phyloP scores from a whole-genome alignment of 2,329 filamentous ascomycete genomes.

The Penicillium sp. region DNA sequence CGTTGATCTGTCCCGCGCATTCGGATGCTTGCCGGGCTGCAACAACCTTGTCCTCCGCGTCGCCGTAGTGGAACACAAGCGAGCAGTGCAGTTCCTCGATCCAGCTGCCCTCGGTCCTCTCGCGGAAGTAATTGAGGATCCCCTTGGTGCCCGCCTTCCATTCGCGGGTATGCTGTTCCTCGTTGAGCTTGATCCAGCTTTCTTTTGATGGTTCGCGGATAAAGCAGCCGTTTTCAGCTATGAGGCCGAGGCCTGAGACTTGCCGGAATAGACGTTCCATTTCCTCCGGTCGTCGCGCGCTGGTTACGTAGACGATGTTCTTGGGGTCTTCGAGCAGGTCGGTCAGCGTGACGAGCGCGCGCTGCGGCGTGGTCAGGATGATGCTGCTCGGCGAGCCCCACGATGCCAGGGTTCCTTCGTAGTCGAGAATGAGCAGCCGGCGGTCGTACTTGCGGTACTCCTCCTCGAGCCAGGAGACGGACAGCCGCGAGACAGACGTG shows the following conservation, averaged over 20 bases:
- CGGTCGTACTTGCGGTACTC: constrained; percentile 64
- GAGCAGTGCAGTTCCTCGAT: constrained; percentile 91
- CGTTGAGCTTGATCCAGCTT: constrained; percentile 74
- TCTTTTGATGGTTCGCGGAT: constrained; percentile 66
- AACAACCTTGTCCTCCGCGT: constrained; percentile 69
- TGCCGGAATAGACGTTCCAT: constrained; percentile 81
- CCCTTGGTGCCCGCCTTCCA: constrained; percentile 83
- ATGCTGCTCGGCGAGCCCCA: constrained; percentile 82
- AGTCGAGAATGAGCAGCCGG: constrained; percentile 85
- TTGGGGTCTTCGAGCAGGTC: constrained; percentile 74
- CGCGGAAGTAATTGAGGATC: constrained; percentile 84
- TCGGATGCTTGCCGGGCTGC: constrained; percentile 80
- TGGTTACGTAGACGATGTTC: constrained; percentile 94
- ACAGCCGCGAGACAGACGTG: constrained; percentile 80
- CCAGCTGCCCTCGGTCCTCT: constrained; percentile 81
- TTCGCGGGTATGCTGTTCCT: constrained; percentile 62
- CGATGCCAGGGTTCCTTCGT: constrained; percentile 86
- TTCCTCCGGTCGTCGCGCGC: constrained; percentile 78
- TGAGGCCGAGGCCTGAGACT: constrained; percentile 78
- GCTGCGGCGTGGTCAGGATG: constrained; percentile 79
- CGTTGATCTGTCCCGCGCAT: constrained; percentile 92
- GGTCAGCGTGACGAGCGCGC: constrained; percentile 76
- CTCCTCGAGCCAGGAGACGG: constrained; percentile 59
- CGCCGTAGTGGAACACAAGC: constrained; percentile 84
- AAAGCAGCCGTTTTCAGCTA: constrained; percentile 94